Base-by-base conservation (phyloP, 2,329 filamentous ascomycete species). In the Graphiopsis chlorocephala region DNA sequence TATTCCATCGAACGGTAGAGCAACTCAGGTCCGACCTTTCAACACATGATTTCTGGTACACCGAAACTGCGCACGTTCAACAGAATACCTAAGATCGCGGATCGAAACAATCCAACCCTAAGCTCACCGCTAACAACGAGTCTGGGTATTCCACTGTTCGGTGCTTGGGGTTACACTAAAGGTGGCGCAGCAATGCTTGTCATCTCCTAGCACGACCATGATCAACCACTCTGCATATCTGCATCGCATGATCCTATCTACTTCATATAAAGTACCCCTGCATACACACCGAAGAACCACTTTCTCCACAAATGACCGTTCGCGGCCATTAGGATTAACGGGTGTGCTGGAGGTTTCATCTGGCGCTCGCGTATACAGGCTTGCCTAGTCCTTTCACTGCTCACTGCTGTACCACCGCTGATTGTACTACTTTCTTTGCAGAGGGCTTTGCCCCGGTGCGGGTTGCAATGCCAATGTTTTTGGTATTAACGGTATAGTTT, bases 111-210 rank as follows among this genome's bases (percentile, higher is more conserved):
- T 1, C 6, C 11, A 25, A 56, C 29, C 53, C 53, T 38, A 35
- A 33, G 23, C n/a, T 56, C 53, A 56, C 53, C 53, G 53, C 53
- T 38, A 31, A 35, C 31, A 50, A 25, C 14, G 12, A 35, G 20
- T 31, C 8, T 31, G 8, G 20, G n/a, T n/a, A n/a, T n/a, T n/a
- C n/a, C n/a, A n/a, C n/a, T 8, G n/a, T 38, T 35, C 23, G 31
- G n/a, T 25, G 53, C n/a, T 15, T 23, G n/a, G 6, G 20, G 53
- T 56, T 11, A 56, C 53, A 56, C 53, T 56, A 56, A 56, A 23
- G 11, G 53, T 56, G 53, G 53, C 53, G 53, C 53, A 56, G 53
- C 29, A 56, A 35, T 56, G 53, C 53, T 56, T 56, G 53, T 20
- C 29, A 29, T 23, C 29, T n/a, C 7, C 20, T 56, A 56, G 53